Base-by-base conservation (phyloP, 441 rosid genomes). In the Erodium moschatum region DNA sequence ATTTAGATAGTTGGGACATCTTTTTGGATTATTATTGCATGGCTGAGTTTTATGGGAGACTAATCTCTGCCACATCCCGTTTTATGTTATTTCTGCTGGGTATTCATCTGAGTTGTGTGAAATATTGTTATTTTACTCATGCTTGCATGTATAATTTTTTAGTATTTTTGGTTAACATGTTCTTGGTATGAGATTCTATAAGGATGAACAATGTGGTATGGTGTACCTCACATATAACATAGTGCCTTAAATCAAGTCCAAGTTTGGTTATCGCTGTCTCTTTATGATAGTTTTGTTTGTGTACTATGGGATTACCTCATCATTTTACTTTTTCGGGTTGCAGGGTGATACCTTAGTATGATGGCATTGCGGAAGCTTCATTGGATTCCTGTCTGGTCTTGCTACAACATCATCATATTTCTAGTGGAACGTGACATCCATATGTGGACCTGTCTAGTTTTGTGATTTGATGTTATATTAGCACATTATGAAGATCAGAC, bases 401-500 rank as follows among this genome's bases (percentile, higher is more conserved):
- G 61, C 61, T 54, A 54, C 61, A 18, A 5, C 61, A 16, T 54
- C 61, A 15, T 54, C 61, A 0, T 16, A 18, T 54, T 18, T 15
- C 6, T 6, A 6, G 61, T 54, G 61, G 61, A 54, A 54, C 1
- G 61, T 54, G 61, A 18, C 61, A 16, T 54, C 61, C 21, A 16
- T 54, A 16, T 54, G 61, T 9, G 24, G 61, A 54, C 61, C 58
- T 50, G 58, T 50, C n/a, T 50, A 18, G 61, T 54, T 54, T 54
- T 16, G 21, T 16, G 5, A 16, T 54, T 54, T 16, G 61, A 18
- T 54, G 24, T 16, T 18, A 18, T 54, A 54, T 54, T 54, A 18
- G 61, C 61, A 54, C 61, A 16, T 18, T 54, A 54, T 54, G 61
- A 48, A 12, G 12, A n/a, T 13, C 54, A 48, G 54, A 48, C 54